These are phyloP conservation scores for Neofusicoccum kwambonambiense DNA, from an alignment of 2,329 filamentous ascomycete genomes.

Conservation along the genomic window DNA sequence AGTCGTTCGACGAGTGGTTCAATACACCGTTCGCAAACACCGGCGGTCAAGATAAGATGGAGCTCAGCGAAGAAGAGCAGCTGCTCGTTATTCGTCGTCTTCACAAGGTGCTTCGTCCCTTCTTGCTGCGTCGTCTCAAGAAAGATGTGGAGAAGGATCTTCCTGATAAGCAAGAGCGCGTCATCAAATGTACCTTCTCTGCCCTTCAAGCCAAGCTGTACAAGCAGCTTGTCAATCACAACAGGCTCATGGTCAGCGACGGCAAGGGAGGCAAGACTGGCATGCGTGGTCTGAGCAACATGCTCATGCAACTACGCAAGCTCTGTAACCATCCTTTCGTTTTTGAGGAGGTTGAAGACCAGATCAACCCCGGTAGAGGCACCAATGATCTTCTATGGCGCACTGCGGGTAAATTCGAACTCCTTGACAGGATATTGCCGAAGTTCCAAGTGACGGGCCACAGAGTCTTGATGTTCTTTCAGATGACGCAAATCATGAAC, in stretches of 20 bases:
- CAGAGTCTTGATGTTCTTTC: slow-evolving; percentile 99
- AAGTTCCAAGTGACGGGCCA: slow-evolving; percentile 91
- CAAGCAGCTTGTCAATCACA: slow-evolving; percentile 95
- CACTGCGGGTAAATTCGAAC: slow-evolving; percentile 94
- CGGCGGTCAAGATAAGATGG: slow-evolving; percentile 97
- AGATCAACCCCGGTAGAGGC: slow-evolving; percentile 86
- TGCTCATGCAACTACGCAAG: slow-evolving; percentile 99
- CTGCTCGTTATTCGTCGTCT: slow-evolving; percentile 96
- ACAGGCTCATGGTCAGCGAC: slow-evolving; percentile 90
- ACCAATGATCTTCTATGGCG: slow-evolving; percentile 96
- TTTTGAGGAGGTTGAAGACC: slow-evolving; percentile 95
- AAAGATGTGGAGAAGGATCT: slow-evolving; percentile 99
- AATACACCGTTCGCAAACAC: slow-evolving; percentile 99
- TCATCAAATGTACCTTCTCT: slow-evolving; percentile 99
- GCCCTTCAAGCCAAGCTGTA: slow-evolving; percentile 90
- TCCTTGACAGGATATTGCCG: slow-evolving; percentile 85
- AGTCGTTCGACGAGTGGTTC: slow-evolving; percentile 99
- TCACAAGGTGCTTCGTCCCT: slow-evolving; percentile 95
- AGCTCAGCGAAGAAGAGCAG: slow-evolving; percentile 98
- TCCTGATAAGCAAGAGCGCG: slow-evolving; percentile 97
- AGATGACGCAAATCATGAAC: slow-evolving; percentile 99
- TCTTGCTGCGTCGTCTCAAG: slow-evolving; percentile 96
- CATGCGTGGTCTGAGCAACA: slow-evolving; percentile 94
- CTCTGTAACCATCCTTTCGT: slow-evolving; percentile 99
- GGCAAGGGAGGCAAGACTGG: slow-evolving; percentile 93